Percentiles rank a stretch among this genome's conserved stretches.
Evolutionary conservation across 495 filamentous ascomycete genomes (phyloP).

Genomic region (Daldinia decipiens): DNA sequence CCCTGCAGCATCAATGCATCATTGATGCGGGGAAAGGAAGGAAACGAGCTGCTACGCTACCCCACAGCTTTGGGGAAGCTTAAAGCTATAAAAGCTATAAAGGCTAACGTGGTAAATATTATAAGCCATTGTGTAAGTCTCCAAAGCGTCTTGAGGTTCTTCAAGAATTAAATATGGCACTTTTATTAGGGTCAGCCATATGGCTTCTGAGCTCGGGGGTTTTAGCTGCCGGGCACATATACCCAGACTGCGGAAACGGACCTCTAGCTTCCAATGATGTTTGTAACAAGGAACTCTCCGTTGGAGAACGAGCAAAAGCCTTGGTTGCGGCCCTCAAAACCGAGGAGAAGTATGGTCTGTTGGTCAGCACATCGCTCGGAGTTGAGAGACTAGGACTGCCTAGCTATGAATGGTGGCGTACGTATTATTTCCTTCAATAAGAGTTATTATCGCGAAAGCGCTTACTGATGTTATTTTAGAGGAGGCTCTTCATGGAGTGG

Average conservation of each 20-base stretch:
- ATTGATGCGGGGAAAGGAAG: constrained; percentile 38
- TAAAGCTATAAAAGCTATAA: constrained; percentile 43
- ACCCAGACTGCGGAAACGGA: constrained; percentile 40
- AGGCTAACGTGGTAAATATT: not conserved
- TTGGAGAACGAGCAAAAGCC: constrained; percentile 32
- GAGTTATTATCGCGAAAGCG: constrained; percentile 1
- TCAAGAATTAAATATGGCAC: constrained; percentile 17
- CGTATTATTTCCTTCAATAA: constrained; percentile 10
- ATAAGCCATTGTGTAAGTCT: not conserved
- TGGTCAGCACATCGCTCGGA: constrained; percentile 61
- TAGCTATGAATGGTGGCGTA: constrained; percentile 62
- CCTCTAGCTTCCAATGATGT: constrained; percentile 42
- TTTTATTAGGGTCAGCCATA: constrained; percentile 19
- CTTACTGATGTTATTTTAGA: constrained; percentile 21
- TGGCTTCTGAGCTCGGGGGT: constrained; percentile 37
- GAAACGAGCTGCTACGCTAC: constrained; percentile 28
- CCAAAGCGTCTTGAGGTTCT: not conserved
- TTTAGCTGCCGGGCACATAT: constrained; percentile 35
- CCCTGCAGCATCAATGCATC: constrained; percentile 31
- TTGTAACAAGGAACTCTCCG: constrained; percentile 38
- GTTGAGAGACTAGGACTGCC: constrained; percentile 67
- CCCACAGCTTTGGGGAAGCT: constrained; percentile 17
- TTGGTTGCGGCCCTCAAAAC: constrained; percentile 36
- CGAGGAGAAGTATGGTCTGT: constrained; percentile 63
- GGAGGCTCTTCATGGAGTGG: constrained; percentile 69